Base-by-base conservation (phyloP, 2,329 filamentous ascomycete genomes). In the Fusarium sp. region DNA sequence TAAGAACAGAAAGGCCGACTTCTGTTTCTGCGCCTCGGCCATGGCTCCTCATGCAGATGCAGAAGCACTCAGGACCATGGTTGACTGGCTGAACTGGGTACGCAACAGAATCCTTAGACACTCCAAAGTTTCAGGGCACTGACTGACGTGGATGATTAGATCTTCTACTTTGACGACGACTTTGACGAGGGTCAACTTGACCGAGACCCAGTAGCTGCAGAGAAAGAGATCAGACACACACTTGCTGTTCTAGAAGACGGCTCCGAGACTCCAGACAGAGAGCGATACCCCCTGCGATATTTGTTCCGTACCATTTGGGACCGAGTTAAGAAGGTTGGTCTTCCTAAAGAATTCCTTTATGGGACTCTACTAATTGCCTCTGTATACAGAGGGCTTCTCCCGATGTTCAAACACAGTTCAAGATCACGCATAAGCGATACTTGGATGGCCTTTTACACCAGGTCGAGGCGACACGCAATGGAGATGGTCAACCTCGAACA, bases 81-180 rank as follows among this genome's bases (percentile, higher is more conserved):
- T 54, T 3, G 52, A 54, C 35, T 42, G 52, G 52, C 16, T 54
- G 21, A 54, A 42, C 11, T 54, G 52, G 35, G 52, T 54, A 23
- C 0, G 35, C 3, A 4, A 8, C 9, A 40, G 7, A 12, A 16
- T 5, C 1, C 2, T 5, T 0, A 30, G 5, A 23, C 21, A 23
- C 15, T 18, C 9, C 6, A 8, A 11, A 10, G 1, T 35, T 2
- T 3, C 2, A 21, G 12, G 6, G 23, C 12, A 8, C 2, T 6
- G 9, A 53, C 18, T 53, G n/a, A 21, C 13, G 1, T 21, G 23
- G 6, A 3, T n/a, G 6, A 1, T 18, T 13, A 54, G 52, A 56
- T 56, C 52, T 56, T 32, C 8, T 42, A 56, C 25, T 42, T 56
- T 42, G 35, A 54, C 16, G 52, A 54, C 4, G 52, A 54, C 11